A percentile compares a stretch with the other conserved stretches of the same genome.
Conservation (phyloP, 2,329 filamentous ascomycete species). For the Calonectria pteridis region DNA sequence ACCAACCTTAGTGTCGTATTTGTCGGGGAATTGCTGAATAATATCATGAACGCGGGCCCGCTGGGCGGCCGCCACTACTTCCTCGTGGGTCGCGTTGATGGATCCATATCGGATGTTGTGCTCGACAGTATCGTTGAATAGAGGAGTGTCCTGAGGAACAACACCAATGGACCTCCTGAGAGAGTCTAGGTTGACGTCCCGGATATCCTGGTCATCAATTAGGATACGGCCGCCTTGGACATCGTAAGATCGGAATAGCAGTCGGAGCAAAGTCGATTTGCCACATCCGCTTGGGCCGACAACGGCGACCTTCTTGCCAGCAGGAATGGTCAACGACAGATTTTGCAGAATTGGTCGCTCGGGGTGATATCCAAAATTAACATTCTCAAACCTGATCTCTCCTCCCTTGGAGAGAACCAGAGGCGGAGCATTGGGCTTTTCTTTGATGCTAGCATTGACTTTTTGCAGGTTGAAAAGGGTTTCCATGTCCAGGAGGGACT, state of each 20-base stretch:
- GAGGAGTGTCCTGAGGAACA: slow-evolving; percentile 94
- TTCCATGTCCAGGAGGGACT: slow-evolving; percentile 98
- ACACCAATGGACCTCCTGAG: slow-evolving; percentile 90
- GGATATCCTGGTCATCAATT: slow-evolving; percentile 93
- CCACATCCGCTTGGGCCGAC: slow-evolving; percentile 96
- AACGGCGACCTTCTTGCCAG: slow-evolving; percentile 94
- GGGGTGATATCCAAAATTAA: slow-evolving; percentile 90
- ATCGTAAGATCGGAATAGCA: slow-evolving; percentile 96
- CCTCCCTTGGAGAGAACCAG: slow-evolving; percentile 82
- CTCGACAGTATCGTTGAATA: slow-evolving; percentile 97
- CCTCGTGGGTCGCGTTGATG: slow-evolving; percentile 78
- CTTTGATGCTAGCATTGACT: slow-evolving; percentile 89
- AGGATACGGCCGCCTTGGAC: slow-evolving; percentile 86
- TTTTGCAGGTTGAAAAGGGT: slow-evolving; percentile 98
- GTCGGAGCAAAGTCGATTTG: slow-evolving; percentile 91
- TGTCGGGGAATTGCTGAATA: slow-evolving; percentile 83
- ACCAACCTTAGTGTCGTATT: slow-evolving; percentile 91
- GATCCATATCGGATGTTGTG: slow-evolving; percentile 96
- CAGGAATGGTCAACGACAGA: slow-evolving; percentile 88
- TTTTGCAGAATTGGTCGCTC: slow-evolving; percentile 90
- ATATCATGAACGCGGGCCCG: slow-evolving; percentile 89
- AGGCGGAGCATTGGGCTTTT: slow-evolving; percentile 79
- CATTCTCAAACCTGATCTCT: slow-evolving; percentile 94
- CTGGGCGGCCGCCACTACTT: slow-evolving; percentile 82
- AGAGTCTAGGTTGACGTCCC: slow-evolving; percentile 84